A percentile compares a stretch with the other conserved stretches of the same genome.
These are phyloP conservation scores for Panicum hallii DNA, from an alignment of 202 grass and related monocot genomes.

Conservation along the genomic window DNA sequence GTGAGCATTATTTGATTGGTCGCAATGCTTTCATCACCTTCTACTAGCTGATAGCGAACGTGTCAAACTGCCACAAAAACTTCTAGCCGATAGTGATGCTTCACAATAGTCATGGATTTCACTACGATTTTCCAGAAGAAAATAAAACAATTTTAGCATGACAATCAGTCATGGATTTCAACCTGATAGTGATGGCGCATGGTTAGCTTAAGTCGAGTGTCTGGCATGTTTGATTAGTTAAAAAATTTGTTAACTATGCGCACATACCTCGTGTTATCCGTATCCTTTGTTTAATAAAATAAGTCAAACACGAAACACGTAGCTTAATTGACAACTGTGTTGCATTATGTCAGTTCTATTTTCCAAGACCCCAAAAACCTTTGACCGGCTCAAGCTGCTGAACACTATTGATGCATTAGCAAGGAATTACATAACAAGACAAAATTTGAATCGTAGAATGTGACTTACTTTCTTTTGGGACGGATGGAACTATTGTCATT, in stretches of 20 bases:
- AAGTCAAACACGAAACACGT: conserved; percentile 9
- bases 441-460: not conserved
- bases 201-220: not conserved
- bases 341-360: not conserved
- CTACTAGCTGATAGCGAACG: not conserved
- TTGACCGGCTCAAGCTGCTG: not conserved
- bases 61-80: not conserved
- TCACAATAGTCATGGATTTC: not conserved
- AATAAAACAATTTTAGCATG: not conserved
- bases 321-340: not conserved
- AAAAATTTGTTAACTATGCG: not conserved
- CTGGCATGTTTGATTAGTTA: not conserved
- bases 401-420: not conserved
- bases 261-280: not conserved
- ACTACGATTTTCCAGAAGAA: not conserved
- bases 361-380: not conserved
- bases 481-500: not conserved
- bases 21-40: too few relatives aligned
- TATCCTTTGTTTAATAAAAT: not conserved
- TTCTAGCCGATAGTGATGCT: not conserved
- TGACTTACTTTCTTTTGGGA: too few relatives aligned
- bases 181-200: not conserved
- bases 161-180: too few relatives aligned
- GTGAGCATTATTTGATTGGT: too few relatives aligned
- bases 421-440: not conserved